Conservation (phyloP, 305 asterid species). For the Fraxinus dipetala region DNA sequence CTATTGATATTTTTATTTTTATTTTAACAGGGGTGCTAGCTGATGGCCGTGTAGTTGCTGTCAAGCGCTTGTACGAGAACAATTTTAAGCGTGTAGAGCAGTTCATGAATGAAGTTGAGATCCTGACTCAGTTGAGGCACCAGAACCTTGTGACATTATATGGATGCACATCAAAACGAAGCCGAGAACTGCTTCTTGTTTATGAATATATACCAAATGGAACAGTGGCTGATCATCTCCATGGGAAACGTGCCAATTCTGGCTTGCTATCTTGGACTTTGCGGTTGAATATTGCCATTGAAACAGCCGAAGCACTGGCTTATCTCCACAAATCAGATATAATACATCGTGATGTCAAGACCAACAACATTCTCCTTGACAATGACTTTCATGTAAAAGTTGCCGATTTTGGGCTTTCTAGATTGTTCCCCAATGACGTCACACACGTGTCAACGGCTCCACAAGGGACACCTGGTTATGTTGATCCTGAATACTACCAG, state of each 20-base stretch:
- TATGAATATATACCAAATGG: constrained; percentile 79
- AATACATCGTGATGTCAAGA: constrained; percentile 85
- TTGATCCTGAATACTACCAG: constrained; percentile 90
- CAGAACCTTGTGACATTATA: constrained; percentile 59
- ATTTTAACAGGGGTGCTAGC: constrained; percentile 47
- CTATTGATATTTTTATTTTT: not conserved
- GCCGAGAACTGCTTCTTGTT: constrained; percentile 67
- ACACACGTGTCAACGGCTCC: constrained; percentile 96
- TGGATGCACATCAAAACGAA: constrained; percentile 81
- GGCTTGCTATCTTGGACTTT: constrained; percentile 74
- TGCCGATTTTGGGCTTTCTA: constrained; percentile 79
- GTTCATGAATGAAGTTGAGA: constrained; percentile 83
- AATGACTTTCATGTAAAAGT: constrained; percentile 83
- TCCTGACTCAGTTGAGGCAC: constrained; percentile 59
- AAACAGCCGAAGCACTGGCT: constrained; percentile 68
- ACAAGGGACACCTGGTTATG: constrained; percentile 93
- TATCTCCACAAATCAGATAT: constrained; percentile 63
- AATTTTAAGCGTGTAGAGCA: constrained; percentile 83
- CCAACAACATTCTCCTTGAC: constrained; percentile 80
- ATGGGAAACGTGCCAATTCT: constrained; percentile 62
- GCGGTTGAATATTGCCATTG: constrained; percentile 74
- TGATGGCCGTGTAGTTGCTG: constrained; percentile 77
- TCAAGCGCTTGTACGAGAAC: constrained; percentile 73
- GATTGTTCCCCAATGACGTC: constrained; percentile 64
- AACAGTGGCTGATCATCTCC: constrained; percentile 83